Evolutionary conservation across 23 red algal genomes (phyloP), one percentile per base, ranked within the genome.

Genomic region (Gracilaria caudata): DNA sequence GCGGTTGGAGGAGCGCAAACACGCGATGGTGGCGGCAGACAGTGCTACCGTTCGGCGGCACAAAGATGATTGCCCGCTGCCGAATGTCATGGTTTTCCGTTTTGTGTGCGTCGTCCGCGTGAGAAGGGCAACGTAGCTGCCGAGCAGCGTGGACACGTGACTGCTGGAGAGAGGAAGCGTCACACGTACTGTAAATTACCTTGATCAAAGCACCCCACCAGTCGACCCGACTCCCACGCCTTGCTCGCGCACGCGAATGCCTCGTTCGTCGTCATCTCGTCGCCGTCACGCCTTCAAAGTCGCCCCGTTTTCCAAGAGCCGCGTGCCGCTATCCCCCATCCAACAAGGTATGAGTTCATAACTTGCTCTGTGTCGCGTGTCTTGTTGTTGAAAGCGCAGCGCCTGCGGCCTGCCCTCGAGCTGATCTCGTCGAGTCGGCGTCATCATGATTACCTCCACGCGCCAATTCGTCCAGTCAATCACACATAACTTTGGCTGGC

Each of bases 401-500:
- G 13, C 43, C 13, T 16, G 43, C 38, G 12, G 43, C 43, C 4
- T 7, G 43, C 65, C 1, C 43, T 9, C 13, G 65, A 4, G 4
- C 65, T 41, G 43, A 71, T 41, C 65, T 71, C 13, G 1, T 41
- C 12, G 6, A 16, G 43, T 71, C 65, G 19, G 43, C 73, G 73
- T 35, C 21, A 66, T 20, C 60, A 81, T 68, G 78, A 58, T 81
- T 28, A 66, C 78, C 39, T 81, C 78, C 28, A 17, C 78, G 26
- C 78, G 80, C 28, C 39, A 51, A 38, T 92, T 84, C 43, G 33
- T 84, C 32, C 28, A 68, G 17, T 47, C 54, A 34, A 77, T 92
- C 37, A 49, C 79, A 21, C 25, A 73, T 33, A 92, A 83, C 79
- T 92, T 92, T 32, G 80, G 80, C 38, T 93, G 71, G 72, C 56